Conservation (phyloP, 2,329 filamentous ascomycete species). For the Penicillium glabrum region DNA sequence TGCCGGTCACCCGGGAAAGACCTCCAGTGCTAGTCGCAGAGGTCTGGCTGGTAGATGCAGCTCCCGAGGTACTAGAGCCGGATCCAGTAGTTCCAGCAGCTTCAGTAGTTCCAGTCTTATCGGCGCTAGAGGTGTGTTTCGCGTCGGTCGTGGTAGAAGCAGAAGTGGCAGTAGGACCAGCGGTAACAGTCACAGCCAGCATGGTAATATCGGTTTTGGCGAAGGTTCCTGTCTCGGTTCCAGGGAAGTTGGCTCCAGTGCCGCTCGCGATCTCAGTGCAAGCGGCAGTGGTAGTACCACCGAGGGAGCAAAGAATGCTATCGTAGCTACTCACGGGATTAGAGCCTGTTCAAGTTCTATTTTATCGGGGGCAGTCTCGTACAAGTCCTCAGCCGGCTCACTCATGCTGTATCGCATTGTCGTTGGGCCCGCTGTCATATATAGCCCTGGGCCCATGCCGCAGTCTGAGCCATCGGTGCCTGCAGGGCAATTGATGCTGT, state of each 20-base stretch:
- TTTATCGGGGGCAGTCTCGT: not conserved
- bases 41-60: not conserved
- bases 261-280: constrained; percentile 18
- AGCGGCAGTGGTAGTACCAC: constrained; percentile 12
- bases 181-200: constrained; percentile 25
- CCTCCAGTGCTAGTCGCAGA: constrained; percentile 8
- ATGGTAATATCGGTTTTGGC: constrained; percentile 7
- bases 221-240: constrained; percentile 10
- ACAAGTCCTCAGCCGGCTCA: constrained; percentile 8
- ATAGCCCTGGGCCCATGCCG: constrained; percentile 29
- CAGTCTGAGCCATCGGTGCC: constrained; percentile 24
- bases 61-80: not conserved
- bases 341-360: not conserved
- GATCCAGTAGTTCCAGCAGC: not conserved
- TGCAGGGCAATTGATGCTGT: constrained; percentile 24
- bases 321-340: constrained; percentile 5
- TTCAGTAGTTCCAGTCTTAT: not conserved
- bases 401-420: constrained; percentile 12
- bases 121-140: not conserved
- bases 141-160: not conserved
- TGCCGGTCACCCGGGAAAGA: constrained; percentile 5
- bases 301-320: constrained; percentile 17
- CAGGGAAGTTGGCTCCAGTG: constrained; percentile 12
- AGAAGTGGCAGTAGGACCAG: constrained; percentile 1
- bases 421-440: constrained; percentile 17